Evolutionary conservation across 2,329 filamentous ascomycete genomes (phyloP).

Genomic region (Fusarium sp.): DNA sequence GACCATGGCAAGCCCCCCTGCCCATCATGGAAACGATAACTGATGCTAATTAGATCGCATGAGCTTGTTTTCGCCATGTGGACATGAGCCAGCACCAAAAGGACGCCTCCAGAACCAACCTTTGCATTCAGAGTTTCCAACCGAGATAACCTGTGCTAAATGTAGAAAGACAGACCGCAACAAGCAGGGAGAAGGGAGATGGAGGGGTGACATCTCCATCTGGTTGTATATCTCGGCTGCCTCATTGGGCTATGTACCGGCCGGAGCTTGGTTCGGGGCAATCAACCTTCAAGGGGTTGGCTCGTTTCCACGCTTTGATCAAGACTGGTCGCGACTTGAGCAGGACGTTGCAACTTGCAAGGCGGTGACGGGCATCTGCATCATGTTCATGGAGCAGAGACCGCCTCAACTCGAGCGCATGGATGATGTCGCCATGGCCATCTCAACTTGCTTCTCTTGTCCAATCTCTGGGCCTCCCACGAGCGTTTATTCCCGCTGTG

Average conservation of each 20-base stretch:
- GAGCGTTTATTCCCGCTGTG: slow-evolving; percentile 37
- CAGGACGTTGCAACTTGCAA: slow-evolving; percentile 11
- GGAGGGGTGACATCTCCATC: slow-evolving; percentile 3
- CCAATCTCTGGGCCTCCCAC: slow-evolving; percentile 30
- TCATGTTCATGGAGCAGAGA: slow-evolving; percentile 9
- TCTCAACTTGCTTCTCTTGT: slow-evolving; percentile 14
- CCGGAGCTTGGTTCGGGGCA: slow-evolving; percentile 6
- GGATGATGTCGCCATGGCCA: slow-evolving; percentile 29
- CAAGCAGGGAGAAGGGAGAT: neutral
- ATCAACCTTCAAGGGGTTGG: neutral
- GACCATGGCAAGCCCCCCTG: neutral
- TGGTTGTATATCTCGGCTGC: slow-evolving; percentile 23
- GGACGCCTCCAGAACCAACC: slow-evolving; percentile 23
- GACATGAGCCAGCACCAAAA: slow-evolving; percentile 19
- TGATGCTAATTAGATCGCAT: slow-evolving; percentile 16
- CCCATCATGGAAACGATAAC: slow-evolving; percentile 14
- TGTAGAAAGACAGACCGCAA: slow-evolving; percentile 12
- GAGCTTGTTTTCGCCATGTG: slow-evolving; percentile 22
- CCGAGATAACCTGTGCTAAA: slow-evolving; percentile 34
- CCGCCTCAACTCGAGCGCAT: slow-evolving; percentile 22
- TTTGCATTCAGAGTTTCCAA: slow-evolving; percentile 3
- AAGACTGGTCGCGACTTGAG: neutral
- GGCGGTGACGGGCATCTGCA: slow-evolving; percentile 15
- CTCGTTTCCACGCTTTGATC: slow-evolving; percentile 5
- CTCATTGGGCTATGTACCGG: neutral